Conservation (phyloP, 2,329 filamentous ascomycete genomes). For the Aspergillus calidoustus region DNA sequence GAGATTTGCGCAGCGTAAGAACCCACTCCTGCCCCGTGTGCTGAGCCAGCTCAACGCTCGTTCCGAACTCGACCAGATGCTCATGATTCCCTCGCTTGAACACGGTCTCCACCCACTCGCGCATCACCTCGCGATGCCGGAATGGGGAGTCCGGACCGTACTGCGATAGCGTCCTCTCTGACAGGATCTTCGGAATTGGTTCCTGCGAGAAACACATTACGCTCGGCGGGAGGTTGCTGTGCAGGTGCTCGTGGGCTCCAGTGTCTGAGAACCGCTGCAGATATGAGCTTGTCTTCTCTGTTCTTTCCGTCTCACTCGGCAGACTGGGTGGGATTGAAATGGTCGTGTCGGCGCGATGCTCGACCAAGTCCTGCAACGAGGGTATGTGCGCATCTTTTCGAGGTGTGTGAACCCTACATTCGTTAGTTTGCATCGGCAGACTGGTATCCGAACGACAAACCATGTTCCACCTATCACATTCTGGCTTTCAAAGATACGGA, state of each 20-base stretch:
- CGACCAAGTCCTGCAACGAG: not conserved
- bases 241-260: not conserved
- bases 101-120: slow-evolving; percentile 58
- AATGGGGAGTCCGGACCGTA: slow-evolving; percentile 49
- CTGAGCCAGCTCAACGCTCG: slow-evolving; percentile 59
- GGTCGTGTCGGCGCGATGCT: not conserved
- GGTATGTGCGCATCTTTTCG: not conserved
- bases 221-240: not conserved
- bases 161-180: not conserved
- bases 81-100: slow-evolving; percentile 46
- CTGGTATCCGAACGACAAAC: not conserved
- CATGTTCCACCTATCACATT: not conserved
- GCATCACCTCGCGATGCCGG: slow-evolving; percentile 59
- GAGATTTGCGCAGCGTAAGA: slow-evolving; percentile 49
- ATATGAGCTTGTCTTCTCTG: not conserved
- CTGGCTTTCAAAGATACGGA: not conserved
- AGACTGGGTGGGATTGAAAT: not conserved
- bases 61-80: slow-evolving; percentile 46
- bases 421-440: not conserved
- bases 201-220: not conserved
- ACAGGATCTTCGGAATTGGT: not conserved
- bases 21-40: slow-evolving; percentile 53
- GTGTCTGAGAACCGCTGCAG: slow-evolving; percentile 1
- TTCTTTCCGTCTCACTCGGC: not conserved
- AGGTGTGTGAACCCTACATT: not conserved